A percentile compares a stretch with the other conserved stretches of the same genome.
Evolutionary conservation across 169 alveolate genomes (phyloP).

Genomic region (Cryptosporidium sp.): DNA sequence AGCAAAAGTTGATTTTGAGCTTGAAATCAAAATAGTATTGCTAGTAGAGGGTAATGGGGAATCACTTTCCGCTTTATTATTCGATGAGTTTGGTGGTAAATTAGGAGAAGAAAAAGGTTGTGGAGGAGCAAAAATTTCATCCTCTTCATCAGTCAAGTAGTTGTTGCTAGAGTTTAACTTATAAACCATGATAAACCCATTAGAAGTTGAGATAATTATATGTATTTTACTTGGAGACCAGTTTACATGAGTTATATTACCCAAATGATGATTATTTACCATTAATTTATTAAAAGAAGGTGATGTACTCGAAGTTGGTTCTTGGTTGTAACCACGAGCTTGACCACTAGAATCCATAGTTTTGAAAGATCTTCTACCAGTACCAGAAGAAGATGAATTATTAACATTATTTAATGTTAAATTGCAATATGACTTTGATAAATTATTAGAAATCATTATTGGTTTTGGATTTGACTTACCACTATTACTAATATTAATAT

Average conservation of each 20-base stretch:
- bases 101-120: neutral
- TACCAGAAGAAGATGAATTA: neutral
- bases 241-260: conserved; percentile 37
- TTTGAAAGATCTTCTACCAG: neutral
- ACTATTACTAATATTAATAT: neutral
- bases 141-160: neutral
- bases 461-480: conserved; percentile 1
- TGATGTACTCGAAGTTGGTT: no score
- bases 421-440: neutral
- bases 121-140: neutral
- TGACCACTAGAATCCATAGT: neutral
- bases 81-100: no score
- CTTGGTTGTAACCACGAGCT: neutral
- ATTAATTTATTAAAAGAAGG: neutral
- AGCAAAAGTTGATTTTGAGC: neutral
- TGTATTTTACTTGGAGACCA: conserved; percentile 59
- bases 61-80: no score
- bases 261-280: conserved; percentile 8
- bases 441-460: conserved; percentile 3
- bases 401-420: neutral
- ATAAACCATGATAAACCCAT: conserved; percentile 52
- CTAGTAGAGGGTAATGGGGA: neutral
- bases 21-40: neutral
- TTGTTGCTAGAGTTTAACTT: conserved; percentile 8
- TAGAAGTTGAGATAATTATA: conserved; percentile 39